Base-by-base conservation (phyloP, 805 yeast species). In the Lachancea sp. region DNA sequence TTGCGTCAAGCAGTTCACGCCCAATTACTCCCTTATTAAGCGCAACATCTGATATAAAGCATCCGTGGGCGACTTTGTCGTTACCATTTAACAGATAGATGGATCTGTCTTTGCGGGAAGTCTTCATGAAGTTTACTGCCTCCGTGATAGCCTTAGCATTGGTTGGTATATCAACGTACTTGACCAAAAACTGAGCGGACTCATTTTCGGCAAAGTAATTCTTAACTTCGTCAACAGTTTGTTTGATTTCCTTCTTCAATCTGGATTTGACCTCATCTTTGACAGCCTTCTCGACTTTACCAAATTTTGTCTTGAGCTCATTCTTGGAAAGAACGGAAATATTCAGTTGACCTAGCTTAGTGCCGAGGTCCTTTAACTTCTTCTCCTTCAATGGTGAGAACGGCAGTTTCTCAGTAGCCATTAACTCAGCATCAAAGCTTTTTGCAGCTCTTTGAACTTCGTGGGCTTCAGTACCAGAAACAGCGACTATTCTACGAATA, bases 401-500 rank as follows among this genome's bases (percentile, higher is more conserved):
- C 36, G 83, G 77, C 66, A 86, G 64, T 42, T 70, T 69, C 40
- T 71, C 80, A 38, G 83, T 77, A 30, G 70, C 70, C 34, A 68
- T 74, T 46, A 92, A 72, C 36, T 74, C 71, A 35, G 67, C 69
- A 24, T 72, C 79, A 58, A 80, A 90, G 43, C 82, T 90, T 21
- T 60, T 56, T 38, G 97, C 96, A 49, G 82, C 61, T 61, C 85
- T 75, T 72, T 92, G 96, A 38, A 88, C 97, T 54, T 80, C 90
- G 54, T 77, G 79, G 12, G 98, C 97, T 49, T 80, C 94, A 39
- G 77, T 70, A 35, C 97, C 97, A 13, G 97, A 84, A 38, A 92
- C 96, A 20, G 96, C 97, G 43, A 92, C 96, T 61, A 92, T 84
- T 74, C 99, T 86, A 69, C 99, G 80, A 48, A 88, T 87, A 67